Conservation (phyloP, 2,329 filamentous ascomycete species). For the Aspergillus persii region DNA sequence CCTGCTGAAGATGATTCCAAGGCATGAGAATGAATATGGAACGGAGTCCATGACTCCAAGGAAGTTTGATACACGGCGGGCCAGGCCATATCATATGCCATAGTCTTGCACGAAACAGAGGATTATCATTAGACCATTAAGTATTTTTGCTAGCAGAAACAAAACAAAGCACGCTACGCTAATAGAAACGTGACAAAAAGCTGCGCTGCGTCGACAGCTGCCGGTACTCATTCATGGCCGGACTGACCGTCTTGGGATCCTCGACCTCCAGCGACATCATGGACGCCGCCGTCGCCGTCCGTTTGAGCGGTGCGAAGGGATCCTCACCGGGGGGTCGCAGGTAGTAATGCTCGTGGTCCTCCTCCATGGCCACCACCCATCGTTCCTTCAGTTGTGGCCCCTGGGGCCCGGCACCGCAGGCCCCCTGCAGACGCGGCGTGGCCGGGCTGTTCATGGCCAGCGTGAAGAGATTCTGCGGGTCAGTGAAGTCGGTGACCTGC, state of each 20-base stretch:
- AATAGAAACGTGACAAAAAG: slow-evolving; percentile 28
- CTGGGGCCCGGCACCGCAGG: slow-evolving; percentile 56
- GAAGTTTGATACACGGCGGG: too few species aligned
- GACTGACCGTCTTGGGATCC: slow-evolving; percentile 24
- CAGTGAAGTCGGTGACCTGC: slow-evolving; percentile 74
- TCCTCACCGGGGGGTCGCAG: slow-evolving; percentile 38
- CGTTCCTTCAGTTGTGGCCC: slow-evolving; percentile 49
- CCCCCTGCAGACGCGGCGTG: slow-evolving; percentile 51
- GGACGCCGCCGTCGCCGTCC: neutral
- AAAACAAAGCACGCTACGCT: slow-evolving; percentile 8
- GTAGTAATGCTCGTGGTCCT: slow-evolving; percentile 52
- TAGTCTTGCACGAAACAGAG: neutral
- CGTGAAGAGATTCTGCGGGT: slow-evolving; percentile 72
- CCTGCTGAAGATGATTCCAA: too few species aligned
- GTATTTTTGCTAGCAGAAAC: neutral
- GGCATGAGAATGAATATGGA: too few species aligned
- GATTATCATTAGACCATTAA: neutral
- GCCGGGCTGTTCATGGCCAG: slow-evolving; percentile 66
- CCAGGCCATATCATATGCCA: neutral
- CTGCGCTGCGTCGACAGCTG: slow-evolving; percentile 28
- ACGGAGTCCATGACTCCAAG: too few species aligned
- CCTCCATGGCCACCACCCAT: slow-evolving; percentile 48
- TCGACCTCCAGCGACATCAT: slow-evolving; percentile 18
- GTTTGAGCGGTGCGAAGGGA: slow-evolving; percentile 2
- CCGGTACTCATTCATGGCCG: slow-evolving; percentile 35